phyloP scores from a whole-genome alignment of 2,329 filamentous ascomycete genomes.

The Sclerotiophoma versabilis region DNA sequence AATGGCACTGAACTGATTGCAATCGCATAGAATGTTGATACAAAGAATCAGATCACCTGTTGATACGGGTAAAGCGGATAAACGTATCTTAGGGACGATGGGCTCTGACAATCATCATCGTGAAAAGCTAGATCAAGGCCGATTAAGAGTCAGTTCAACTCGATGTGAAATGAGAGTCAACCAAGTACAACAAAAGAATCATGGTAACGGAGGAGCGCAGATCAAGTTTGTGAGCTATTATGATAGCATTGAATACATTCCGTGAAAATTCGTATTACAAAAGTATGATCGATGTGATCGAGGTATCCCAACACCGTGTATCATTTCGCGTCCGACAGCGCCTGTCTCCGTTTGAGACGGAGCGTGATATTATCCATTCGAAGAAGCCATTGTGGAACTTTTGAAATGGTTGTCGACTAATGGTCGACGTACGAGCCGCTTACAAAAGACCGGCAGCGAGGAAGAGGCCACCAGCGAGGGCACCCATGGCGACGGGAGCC shows the following conservation, averaged over 20 bases:
- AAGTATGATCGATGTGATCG: conserved; percentile 18
- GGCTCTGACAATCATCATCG: not conserved
- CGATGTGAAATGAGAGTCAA: too few relatives aligned
- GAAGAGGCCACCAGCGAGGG: conserved; percentile 41
- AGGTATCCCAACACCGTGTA: conserved; percentile 20
- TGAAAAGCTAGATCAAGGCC: not conserved
- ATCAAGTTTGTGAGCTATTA: conserved; percentile 5
- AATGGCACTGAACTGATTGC: not conserved
- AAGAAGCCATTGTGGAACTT: conserved; percentile 10
- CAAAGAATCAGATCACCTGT: not conserved
- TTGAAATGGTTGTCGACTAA: conserved; percentile 10
- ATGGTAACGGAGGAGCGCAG: not conserved
- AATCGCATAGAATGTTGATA: too few relatives aligned
- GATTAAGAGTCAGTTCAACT: too few relatives aligned
- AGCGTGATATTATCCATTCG: conserved; percentile 16
- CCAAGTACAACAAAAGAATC: not conserved
- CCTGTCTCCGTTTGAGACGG: conserved; percentile 3
- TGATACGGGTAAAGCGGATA: not conserved
- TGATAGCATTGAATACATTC: conserved; percentile 14
- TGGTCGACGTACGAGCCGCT: not conserved
- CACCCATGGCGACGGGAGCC: conserved; percentile 41
- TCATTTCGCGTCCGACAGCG: conserved; percentile 1
- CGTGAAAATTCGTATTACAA: conserved; percentile 20
- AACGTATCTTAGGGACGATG: not conserved
- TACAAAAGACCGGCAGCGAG: conserved; percentile 46